phyloP scores from a whole-genome alignment of 2,329 filamentous ascomycete species.

The Tolypocladium guangdongense region DNA sequence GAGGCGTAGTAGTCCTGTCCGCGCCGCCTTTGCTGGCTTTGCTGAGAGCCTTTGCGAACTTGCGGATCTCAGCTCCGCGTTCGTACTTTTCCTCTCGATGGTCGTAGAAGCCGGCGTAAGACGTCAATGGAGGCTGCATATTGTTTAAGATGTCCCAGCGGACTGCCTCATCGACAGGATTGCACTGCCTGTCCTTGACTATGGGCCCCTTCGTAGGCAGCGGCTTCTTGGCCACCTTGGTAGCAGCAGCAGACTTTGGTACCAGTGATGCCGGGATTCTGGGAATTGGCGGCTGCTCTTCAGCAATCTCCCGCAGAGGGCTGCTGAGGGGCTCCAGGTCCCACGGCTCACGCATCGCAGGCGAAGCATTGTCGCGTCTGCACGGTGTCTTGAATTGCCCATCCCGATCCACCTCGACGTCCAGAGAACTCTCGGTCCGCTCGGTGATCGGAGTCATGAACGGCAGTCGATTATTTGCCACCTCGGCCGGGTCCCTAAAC shows the following conservation, averaged over 20 bases:
- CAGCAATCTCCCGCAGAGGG: slow-evolving; percentile 57
- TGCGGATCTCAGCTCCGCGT: slow-evolving; percentile 66
- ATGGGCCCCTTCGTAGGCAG: slow-evolving; percentile 54
- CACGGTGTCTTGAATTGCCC: slow-evolving; percentile 68
- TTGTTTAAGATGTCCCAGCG: slow-evolving; percentile 65
- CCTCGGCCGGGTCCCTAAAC: slow-evolving; percentile 68
- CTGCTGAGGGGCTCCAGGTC: slow-evolving; percentile 48
- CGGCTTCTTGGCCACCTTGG: slow-evolving; percentile 26
- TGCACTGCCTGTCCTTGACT: slow-evolving; percentile 75
- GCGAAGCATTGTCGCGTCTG: slow-evolving; percentile 31
- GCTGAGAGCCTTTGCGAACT: slow-evolving; percentile 58
- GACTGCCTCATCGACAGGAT: slow-evolving; percentile 72
- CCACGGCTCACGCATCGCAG: slow-evolving; percentile 19
- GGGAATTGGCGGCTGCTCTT: slow-evolving; percentile 35
- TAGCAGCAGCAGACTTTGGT: slow-evolving; percentile 25
- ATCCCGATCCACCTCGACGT: slow-evolving; percentile 49
- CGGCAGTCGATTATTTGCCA: slow-evolving; percentile 82
- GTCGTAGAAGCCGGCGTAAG: slow-evolving; percentile 73
- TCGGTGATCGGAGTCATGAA: slow-evolving; percentile 99
- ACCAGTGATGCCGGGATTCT: slow-evolving; percentile 40
- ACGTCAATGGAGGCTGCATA: slow-evolving; percentile 59
- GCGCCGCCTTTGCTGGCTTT: slow-evolving; percentile 45
- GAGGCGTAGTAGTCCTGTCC: slow-evolving; percentile 49
- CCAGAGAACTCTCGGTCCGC: slow-evolving; percentile 80
- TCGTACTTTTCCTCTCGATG: slow-evolving; percentile 53